A percentile compares a stretch with the other conserved stretches of the same genome.
Conservation (phyloP, 805 yeast genomes). For the Saturnispora galanensis region DNA sequence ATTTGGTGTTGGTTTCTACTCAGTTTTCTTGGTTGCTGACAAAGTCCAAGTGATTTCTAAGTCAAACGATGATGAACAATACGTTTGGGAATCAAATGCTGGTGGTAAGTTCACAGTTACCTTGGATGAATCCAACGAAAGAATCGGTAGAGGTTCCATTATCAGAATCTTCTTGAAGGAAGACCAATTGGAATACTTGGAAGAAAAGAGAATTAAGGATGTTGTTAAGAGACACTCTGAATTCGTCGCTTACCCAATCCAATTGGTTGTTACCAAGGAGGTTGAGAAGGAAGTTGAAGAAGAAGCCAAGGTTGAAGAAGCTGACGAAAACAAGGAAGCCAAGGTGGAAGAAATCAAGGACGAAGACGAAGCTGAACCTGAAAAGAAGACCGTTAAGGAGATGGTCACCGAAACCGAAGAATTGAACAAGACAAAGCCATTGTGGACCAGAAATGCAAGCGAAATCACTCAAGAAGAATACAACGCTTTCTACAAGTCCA, state of each 20-base stretch:
- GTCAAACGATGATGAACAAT: conserved; percentile 98
- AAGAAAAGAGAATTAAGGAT: conserved; percentile 99
- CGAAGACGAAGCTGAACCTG: conserved; percentile 51
- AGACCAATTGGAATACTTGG: conserved; percentile 97
- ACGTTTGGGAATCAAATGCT: conserved; percentile 99
- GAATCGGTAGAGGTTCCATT: conserved; percentile 87
- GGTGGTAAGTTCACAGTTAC: conserved; percentile 99
- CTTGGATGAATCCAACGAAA: conserved; percentile 78
- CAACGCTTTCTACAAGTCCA: conserved; percentile 98
- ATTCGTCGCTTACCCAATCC: conserved; percentile 98
- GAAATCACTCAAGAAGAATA: conserved; percentile 97
- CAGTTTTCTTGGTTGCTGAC: conserved; percentile 97
- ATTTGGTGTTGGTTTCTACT: conserved; percentile 99
- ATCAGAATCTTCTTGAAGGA: conserved; percentile 96
- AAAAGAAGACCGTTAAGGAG: conserved; percentile 88
- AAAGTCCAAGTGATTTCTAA: conserved; percentile 96
- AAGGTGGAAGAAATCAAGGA: conserved; percentile 41
- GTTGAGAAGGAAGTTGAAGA: conserved; percentile 95
- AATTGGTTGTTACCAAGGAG: conserved; percentile 96
- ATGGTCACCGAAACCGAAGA: conserved; percentile 93
- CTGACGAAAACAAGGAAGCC: conserved; percentile 46
- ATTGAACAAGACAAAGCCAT: conserved; percentile 96
- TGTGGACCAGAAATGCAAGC: conserved; percentile 98
- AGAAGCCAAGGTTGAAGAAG: conserved; percentile 40
- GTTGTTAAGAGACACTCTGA: conserved; percentile 99